Percentiles rank a stretch among this genome's conserved stretches.
Evolutionary conservation across 495 filamentous ascomycete genomes (phyloP).

Genomic region (Margaritispora aquatica): DNA sequence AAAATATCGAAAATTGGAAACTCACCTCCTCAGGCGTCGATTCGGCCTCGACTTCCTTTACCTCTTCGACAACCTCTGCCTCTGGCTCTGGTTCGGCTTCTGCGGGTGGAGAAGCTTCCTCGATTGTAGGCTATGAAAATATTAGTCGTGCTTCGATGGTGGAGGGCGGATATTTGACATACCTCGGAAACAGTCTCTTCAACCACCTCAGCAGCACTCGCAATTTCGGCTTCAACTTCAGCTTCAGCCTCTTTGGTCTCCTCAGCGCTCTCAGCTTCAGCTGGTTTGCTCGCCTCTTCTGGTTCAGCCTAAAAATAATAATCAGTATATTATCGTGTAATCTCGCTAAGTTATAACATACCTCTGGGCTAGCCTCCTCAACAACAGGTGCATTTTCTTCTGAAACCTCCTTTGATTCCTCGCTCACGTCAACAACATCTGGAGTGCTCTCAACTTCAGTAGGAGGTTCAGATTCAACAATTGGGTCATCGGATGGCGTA

Average conservation of each 20-base stretch:
- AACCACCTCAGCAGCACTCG: not conserved
- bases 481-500: not conserved
- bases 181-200: not conserved
- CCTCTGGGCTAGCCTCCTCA: not conserved
- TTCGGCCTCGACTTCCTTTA: not conserved
- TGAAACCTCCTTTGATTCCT: not conserved
- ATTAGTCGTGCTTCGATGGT: too few relatives aligned
- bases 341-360: not conserved
- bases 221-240: not conserved
- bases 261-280: not conserved
- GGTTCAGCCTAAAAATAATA: not conserved
- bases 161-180: too few relatives aligned
- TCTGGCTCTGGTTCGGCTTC: too few relatives aligned
- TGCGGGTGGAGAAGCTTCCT: constrained; percentile 9
- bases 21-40: not conserved
- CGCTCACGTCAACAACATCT: not conserved
- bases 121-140: not conserved
- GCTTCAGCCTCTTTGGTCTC: not conserved
- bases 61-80: not conserved
- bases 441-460: not conserved
- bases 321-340: too few relatives aligned
- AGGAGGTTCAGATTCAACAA: not conserved
- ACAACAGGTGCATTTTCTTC: not conserved
- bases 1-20: not conserved
- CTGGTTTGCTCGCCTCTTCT: not conserved